Percentiles rank a stretch among this genome's conserved stretches.
Evolutionary conservation across 768 basidiomycete species (phyloP).

Genomic region (Paxillus involutus): DNA sequence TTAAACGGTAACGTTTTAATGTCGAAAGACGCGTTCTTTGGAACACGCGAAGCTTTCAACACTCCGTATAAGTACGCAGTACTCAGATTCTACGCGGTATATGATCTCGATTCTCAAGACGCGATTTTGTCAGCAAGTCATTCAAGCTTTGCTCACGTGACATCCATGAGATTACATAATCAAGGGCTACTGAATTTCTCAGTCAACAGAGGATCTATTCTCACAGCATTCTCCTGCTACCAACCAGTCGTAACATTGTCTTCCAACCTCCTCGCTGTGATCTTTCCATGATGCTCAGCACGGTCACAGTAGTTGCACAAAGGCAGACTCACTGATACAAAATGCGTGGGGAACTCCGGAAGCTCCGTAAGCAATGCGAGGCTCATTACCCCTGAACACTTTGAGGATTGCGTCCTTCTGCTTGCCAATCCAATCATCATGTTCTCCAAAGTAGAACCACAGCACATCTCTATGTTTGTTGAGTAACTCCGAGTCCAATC

Average conservation of each 20-base stretch:
- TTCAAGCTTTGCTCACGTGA: constrained; percentile 9
- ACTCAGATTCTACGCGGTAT: background rate
- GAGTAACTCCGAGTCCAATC: constrained; percentile 49
- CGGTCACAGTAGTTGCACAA: background rate
- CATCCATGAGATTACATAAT: background rate
- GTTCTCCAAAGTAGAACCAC: constrained; percentile 59
- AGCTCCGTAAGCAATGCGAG: constrained; percentile 41
- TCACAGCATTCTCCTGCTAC: constrained; percentile 26
- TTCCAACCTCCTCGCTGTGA: constrained; percentile 50
- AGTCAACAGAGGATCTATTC: too few species aligned
- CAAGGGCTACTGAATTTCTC: too few species aligned
- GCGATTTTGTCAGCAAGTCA: background rate
- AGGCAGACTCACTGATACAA: constrained; percentile 57
- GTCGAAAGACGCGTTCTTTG: constrained; percentile 6
- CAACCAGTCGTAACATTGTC: constrained; percentile 19
- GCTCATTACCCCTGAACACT: constrained; percentile 17
- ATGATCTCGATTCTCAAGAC: background rate
- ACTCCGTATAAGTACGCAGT: background rate
- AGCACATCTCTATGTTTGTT: constrained; percentile 31
- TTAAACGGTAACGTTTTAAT: too few species aligned
- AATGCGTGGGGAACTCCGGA: constrained; percentile 67
- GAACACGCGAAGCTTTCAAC: constrained; percentile 9
- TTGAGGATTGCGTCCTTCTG: constrained; percentile 46
- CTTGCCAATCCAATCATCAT: constrained; percentile 40
- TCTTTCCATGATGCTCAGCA: constrained; percentile 32